Evolutionary conservation across 208 protist genomes (phyloP).

Genomic region (Crithidia sp.): DNA sequence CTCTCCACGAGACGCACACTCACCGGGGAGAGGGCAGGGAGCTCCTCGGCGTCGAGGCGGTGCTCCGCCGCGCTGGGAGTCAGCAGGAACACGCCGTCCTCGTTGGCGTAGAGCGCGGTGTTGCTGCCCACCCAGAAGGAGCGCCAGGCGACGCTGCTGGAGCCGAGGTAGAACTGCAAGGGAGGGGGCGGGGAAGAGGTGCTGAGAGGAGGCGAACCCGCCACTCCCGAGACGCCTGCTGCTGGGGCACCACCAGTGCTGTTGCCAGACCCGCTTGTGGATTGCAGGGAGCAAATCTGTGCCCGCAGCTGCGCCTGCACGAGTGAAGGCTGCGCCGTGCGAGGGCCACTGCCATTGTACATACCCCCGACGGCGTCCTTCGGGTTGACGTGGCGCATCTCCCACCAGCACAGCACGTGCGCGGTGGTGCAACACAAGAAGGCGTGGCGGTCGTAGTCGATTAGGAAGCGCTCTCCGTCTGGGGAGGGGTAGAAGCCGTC

Average conservation of each 20-base stretch:
- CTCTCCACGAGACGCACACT: conserved; percentile 35
- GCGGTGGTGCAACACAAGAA: conserved; percentile 41
- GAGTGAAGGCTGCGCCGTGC: conserved; percentile 19
- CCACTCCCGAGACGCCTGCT: not conserved
- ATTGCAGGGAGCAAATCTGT: conserved; percentile 22
- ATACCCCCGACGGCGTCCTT: not conserved
- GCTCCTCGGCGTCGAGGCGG: conserved; percentile 20
- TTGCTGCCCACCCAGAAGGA: conserved; percentile 46
- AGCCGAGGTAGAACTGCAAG: conserved; percentile 35
- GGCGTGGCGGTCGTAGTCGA: conserved; percentile 49
- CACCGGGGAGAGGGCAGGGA: conserved; percentile 17
- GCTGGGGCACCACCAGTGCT: no score
- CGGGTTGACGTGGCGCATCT: conserved; percentile 24
- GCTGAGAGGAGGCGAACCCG: not conserved
- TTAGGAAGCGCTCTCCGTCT: conserved; percentile 41
- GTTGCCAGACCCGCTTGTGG: not conserved
- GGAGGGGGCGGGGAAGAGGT: conserved; percentile 12
- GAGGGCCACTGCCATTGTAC: not conserved
- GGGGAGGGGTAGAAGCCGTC: conserved; percentile 68
- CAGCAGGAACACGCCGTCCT: conserved; percentile 46
- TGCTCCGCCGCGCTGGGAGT: not conserved
- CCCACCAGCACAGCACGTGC: conserved; percentile 42
- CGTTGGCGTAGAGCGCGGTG: conserved; percentile 48
- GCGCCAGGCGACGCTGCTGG: conserved; percentile 60
- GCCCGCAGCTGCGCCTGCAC: conserved; percentile 33